These are phyloP conservation scores for Sarcodon aspratus DNA, from an alignment of 768 basidiomycete genomes.

Conservation along the genomic window DNA sequence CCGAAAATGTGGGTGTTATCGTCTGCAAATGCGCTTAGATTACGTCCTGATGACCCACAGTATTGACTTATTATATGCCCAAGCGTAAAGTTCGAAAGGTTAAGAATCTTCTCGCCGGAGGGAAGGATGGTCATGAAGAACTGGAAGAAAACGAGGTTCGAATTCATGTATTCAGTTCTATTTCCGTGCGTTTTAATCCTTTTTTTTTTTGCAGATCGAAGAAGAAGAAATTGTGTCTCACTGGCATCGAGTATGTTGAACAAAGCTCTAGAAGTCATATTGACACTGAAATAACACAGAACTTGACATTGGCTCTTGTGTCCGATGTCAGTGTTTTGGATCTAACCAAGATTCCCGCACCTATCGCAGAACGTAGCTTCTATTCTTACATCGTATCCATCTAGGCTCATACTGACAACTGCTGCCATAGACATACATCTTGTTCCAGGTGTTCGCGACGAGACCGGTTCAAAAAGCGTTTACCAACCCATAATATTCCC, in stretches of 20 bases:
- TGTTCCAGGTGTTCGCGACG: slow-evolving; percentile 46
- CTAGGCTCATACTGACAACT: slow-evolving; percentile 9
- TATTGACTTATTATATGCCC: slow-evolving; percentile 76
- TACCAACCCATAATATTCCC: slow-evolving; percentile 88
- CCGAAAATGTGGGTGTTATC: slow-evolving; percentile 50
- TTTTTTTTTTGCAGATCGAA: slow-evolving; percentile 14
- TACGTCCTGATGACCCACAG: slow-evolving; percentile 25
- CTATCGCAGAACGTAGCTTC: slow-evolving; percentile 44
- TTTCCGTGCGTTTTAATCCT: neutral
- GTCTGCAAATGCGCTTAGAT: slow-evolving; percentile 1
- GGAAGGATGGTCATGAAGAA: slow-evolving; percentile 25
- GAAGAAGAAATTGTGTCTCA: slow-evolving; percentile 63
- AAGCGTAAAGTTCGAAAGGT: slow-evolving; percentile 66
- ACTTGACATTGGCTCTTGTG: slow-evolving; percentile 79
- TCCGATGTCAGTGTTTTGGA: slow-evolving; percentile 54
- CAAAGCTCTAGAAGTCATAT: neutral
- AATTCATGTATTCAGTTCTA: neutral
- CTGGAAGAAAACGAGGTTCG: slow-evolving; percentile 29
- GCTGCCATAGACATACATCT: slow-evolving; percentile 46
- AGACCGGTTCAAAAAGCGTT: slow-evolving; percentile 50
- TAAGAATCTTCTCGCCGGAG: slow-evolving; percentile 60
- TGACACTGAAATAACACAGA: slow-evolving; percentile 30
- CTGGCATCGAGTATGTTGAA: slow-evolving; percentile 57
- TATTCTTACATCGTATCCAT: neutral
- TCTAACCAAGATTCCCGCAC: slow-evolving; percentile 42